phyloP scores from a whole-genome alignment of 441 rosid species.

The Erysimum cheiri region DNA sequence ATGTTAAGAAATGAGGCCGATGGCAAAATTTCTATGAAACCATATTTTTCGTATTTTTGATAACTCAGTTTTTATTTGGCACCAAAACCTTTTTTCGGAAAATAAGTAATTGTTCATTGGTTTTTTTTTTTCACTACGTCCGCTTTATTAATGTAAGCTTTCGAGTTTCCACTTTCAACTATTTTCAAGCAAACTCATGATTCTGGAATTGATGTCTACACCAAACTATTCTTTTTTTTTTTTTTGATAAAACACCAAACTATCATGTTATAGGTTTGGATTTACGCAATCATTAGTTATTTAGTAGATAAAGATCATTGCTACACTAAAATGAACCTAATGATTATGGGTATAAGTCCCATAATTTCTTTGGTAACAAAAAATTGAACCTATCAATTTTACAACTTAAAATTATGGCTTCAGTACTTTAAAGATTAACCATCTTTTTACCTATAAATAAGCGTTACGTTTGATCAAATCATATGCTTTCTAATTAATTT shows the following conservation, averaged over 20 bases:
- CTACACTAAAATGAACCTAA: not conserved
- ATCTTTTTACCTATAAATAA: not conserved
- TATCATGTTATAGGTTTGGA: slow-evolving; percentile 1
- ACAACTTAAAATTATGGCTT: not conserved
- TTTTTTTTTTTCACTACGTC: too few relatives aligned
- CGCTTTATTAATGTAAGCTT: too few relatives aligned
- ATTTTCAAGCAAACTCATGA: not conserved
- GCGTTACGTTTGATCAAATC: slow-evolving; percentile 12
- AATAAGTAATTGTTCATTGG: not conserved
- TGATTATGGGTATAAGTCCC: not conserved
- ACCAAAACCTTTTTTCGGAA: not conserved
- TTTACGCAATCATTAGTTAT: not conserved
- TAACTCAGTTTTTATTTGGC: not conserved
- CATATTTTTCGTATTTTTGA: not conserved
- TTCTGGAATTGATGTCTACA: not conserved
- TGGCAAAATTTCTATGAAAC: not conserved
- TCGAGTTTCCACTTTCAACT: not conserved
- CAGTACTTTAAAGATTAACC: not conserved
- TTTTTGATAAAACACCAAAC: not conserved
- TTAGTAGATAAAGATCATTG: not conserved
- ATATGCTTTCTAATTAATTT: not conserved
- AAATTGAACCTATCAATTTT: not conserved
- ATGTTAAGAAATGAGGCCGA: not conserved
- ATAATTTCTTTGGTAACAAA: not conserved
- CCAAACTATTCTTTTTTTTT: not conserved